A percentile compares a stretch with the other conserved stretches of the same genome.
phyloP scores from a whole-genome alignment of 225 moss, liverwort and hornwort species.

The Ulota crispa region DNA sequence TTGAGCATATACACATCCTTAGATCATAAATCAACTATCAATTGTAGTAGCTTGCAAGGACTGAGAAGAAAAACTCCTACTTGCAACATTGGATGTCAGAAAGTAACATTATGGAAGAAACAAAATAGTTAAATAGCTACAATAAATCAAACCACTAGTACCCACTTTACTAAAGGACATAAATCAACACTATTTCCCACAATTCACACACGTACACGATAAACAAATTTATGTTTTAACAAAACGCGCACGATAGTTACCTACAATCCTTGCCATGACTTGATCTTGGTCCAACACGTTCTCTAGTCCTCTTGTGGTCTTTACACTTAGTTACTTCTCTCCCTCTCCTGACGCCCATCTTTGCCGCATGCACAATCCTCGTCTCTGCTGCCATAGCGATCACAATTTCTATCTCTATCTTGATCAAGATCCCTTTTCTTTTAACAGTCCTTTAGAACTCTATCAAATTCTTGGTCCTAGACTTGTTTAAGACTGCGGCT shows the following conservation, averaged over 20 bases:
- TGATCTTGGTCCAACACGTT: background rate
- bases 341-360: conserved; percentile 20
- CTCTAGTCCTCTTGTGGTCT: background rate
- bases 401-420: conserved; percentile 43
- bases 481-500: conserved; percentile 58
- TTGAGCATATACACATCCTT: too few relatives aligned
- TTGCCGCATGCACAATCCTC: conserved; percentile 59
- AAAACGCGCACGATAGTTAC: background rate
- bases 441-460: conserved; percentile 57
- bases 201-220: background rate
- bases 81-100: too few relatives aligned
- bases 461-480: conserved; percentile 65
- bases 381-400: conserved; percentile 45
- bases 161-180: too few relatives aligned
- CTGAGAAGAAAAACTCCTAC: too few relatives aligned
- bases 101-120: too few relatives aligned
- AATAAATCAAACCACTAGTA: too few relatives aligned
- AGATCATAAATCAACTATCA: too few relatives aligned
- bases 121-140: too few relatives aligned
- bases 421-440: conserved; percentile 49
- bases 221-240: background rate
- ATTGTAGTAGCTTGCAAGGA: too few relatives aligned
- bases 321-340: background rate
- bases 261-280: background rate
- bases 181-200: too few relatives aligned